Conservation (phyloP, 164 flowering plant species). For the Protea cynaroides region DNA sequence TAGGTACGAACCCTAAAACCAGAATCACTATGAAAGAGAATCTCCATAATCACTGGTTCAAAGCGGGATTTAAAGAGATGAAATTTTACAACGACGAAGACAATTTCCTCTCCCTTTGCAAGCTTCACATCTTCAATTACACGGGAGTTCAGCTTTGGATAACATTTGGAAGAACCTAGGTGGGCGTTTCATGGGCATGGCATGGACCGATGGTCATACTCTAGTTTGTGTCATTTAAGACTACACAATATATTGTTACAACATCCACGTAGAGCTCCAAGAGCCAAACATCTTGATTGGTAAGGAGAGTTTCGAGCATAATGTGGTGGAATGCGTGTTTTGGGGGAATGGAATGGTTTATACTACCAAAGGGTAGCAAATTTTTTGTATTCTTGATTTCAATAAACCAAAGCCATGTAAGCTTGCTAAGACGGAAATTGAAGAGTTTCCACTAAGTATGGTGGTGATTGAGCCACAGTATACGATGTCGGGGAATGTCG, state of each 20-base stretch:
- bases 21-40: no score
- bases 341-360: slow-evolving; percentile 93
- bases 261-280: slow-evolving; percentile 55
- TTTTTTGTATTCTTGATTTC: slow-evolving; percentile 73
- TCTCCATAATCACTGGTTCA: no score
- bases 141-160: slow-evolving; percentile 63
- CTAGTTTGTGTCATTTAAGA: slow-evolving; percentile 82
- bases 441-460: slow-evolving; percentile 58
- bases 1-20: no score
- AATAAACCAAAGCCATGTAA: slow-evolving; percentile 44
- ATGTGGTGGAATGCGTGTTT: slow-evolving; percentile 82
- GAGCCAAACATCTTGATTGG: slow-evolving; percentile 64
- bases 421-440: slow-evolving; percentile 58
- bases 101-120: no score
- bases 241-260: slow-evolving; percentile 64
- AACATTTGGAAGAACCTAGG: slow-evolving; percentile 85
- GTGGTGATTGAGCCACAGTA: slow-evolving; percentile 93
- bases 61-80: no score
- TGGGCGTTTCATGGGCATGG: slow-evolving; percentile 71
- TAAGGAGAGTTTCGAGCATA: slow-evolving; percentile 67
- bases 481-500: slow-evolving; percentile 89
- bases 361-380: slow-evolving; percentile 51
- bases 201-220: slow-evolving; percentile 85
- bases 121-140: slow-evolving; percentile 80
- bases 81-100: no score